Percentiles rank a stretch among this genome's conserved stretches.
Evolutionary conservation across 2,329 filamentous ascomycete species (phyloP).

Genomic region (Cladosporium sp.): DNA sequence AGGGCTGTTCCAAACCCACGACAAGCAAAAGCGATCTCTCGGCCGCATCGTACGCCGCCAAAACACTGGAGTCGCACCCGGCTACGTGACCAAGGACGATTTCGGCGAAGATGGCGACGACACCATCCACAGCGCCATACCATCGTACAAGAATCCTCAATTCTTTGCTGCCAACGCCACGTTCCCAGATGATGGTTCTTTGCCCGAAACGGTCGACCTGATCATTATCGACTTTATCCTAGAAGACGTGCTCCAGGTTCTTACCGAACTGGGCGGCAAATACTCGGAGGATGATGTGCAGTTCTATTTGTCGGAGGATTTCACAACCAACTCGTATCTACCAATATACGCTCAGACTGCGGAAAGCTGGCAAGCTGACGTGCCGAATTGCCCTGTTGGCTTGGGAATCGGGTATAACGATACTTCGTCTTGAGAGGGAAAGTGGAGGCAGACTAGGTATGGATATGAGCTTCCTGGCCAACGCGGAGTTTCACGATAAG

Average conservation of each 20-base stretch:
- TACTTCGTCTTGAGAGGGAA: constrained; percentile 4
- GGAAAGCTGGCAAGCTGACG: constrained; percentile 35
- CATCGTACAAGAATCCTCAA: constrained; percentile 42
- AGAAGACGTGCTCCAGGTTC: constrained; percentile 31
- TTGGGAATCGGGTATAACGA: constrained; percentile 18
- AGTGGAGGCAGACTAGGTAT: no score
- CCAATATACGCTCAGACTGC: constrained; percentile 36
- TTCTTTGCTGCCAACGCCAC: constrained; percentile 48
- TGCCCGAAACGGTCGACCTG: constrained; percentile 47
- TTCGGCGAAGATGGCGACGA: constrained; percentile 55
- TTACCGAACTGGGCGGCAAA: constrained; percentile 32
- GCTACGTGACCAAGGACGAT: constrained; percentile 54
- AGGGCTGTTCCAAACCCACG: constrained; percentile 29
- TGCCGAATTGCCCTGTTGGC: constrained; percentile 37
- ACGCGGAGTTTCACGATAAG: no score
- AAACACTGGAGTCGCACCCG: constrained; percentile 38
- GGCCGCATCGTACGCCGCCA: constrained; percentile 49
- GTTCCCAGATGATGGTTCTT: constrained; percentile 41
- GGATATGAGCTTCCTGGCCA: no score
- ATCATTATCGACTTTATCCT: constrained; percentile 51
- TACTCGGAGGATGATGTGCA: constrained; percentile 29
- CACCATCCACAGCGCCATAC: constrained; percentile 47
- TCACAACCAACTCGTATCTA: constrained; percentile 40
- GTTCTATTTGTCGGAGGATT: constrained; percentile 36
- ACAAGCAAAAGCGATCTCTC: constrained; percentile 27